Evolutionary conservation across 768 basidiomycete genomes (phyloP), one percentile per base, ranked within the genome.

Genomic region (Lactarius hatsudake): DNA sequence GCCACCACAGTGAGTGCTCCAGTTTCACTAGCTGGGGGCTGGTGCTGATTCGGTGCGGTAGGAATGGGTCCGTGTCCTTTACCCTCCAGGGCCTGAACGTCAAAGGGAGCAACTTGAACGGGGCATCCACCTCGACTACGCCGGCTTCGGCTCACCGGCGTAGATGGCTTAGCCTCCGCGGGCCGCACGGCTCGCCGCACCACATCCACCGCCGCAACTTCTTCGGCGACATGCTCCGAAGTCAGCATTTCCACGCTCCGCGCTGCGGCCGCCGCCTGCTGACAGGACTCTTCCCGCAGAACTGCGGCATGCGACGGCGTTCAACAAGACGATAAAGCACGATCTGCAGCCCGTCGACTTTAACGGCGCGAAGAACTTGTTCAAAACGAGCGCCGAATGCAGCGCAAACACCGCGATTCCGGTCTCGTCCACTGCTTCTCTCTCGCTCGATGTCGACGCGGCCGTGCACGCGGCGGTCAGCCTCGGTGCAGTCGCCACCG

Each of bases 401-500:
- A 55, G 59, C 8, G 23, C 28, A 15, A 48, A n/a, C 32, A 26
- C 40, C 5, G 26, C 12, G 43, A 51, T 17, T 20, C 59, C 40
- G 30, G 23, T 32, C 5, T 51, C 62, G 28, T 5, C 54, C 10
- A 61, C 23, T 12, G 67, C 36, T 4, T 61, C 59, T 10, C 45
- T 53, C 26, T 61, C 59, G 2, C 45, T 69, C 42, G 56, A 69
- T 48, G 55, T 65, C 17, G 36, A 42, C 17, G 40, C 60, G 6
- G 6, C 53, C 12, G 30, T 65, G 28, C 17, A 57, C 28, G 63
- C 63, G 7, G 18, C 18, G 15, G 18, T 68, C 20, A 42, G 40
- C 40, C 17, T 68, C 12, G 59, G 64, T 23, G 68, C 28, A 13
- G 53, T 61, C 32, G 64, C 64, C 10, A 55, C 64, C 1, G 68